These are phyloP conservation scores for Syncephalastrum racemosum DNA, from an alignment of 371 early-diverging fungal genomes.

Conservation along the genomic window DNA sequence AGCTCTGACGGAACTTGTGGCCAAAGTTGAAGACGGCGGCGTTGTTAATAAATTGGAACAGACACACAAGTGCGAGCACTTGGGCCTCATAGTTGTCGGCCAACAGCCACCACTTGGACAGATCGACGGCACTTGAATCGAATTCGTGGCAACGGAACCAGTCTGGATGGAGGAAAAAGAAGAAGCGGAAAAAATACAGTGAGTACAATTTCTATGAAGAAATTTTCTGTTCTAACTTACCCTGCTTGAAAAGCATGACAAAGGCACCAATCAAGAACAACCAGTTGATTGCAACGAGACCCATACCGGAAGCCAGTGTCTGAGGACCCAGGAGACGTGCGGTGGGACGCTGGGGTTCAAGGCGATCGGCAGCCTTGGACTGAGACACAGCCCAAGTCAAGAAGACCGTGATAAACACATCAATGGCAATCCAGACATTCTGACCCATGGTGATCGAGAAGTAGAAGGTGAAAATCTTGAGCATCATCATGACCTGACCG, in stretches of 20 bases:
- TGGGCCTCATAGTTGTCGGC: slow-evolving; percentile 81
- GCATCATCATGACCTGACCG: slow-evolving; percentile 73
- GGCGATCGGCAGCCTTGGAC: slow-evolving; percentile 57
- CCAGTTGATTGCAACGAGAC: slow-evolving; percentile 71
- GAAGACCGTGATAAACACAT: slow-evolving; percentile 65
- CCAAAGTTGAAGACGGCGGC: slow-evolving; percentile 78
- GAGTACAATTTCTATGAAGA: slow-evolving; percentile 32
- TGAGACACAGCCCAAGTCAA: slow-evolving; percentile 72
- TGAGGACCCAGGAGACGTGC: slow-evolving; percentile 76
- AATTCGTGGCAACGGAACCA: slow-evolving; percentile 81
- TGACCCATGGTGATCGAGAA: slow-evolving; percentile 56
- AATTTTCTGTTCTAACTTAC: slow-evolving; percentile 16
- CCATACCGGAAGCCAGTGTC: slow-evolving; percentile 67
- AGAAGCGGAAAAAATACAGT: neutral
- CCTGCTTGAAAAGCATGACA: slow-evolving; percentile 37
- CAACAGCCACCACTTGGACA: slow-evolving; percentile 79
- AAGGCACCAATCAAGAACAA: slow-evolving; percentile 53
- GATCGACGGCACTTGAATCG: slow-evolving; percentile 64
- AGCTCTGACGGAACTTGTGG: slow-evolving; percentile 60
- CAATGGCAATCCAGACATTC: slow-evolving; percentile 66
- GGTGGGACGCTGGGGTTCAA: slow-evolving; percentile 68
- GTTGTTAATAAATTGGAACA: slow-evolving; percentile 71
- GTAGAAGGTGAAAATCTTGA: slow-evolving; percentile 64
- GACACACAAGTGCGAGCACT: slow-evolving; percentile 56
- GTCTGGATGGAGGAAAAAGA: slow-evolving; percentile 54